A percentile compares a stretch with the other conserved stretches of the same genome.
Conservation (phyloP, 495 filamentous ascomycete species). For the Penicillium antarcticum region DNA sequence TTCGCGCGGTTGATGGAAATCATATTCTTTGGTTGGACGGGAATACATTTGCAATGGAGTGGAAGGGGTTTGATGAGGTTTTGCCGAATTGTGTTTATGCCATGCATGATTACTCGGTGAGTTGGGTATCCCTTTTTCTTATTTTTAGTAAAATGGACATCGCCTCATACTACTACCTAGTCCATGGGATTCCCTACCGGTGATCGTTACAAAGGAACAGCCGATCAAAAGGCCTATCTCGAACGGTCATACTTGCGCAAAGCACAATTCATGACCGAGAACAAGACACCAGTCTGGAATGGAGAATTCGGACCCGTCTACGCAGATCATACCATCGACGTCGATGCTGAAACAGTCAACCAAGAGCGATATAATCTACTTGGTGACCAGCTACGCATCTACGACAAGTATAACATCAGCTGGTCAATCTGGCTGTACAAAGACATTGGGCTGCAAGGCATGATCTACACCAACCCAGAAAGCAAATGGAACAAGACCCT, state of each 20-base stretch:
- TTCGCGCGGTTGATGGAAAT: slow-evolving; percentile 55
- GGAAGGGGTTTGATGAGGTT: slow-evolving; percentile 38
- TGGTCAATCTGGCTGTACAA: slow-evolving; percentile 69
- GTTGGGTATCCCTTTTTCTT: background rate
- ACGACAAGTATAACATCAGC: slow-evolving; percentile 51
- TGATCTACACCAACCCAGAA: slow-evolving; percentile 50
- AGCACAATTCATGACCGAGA: slow-evolving; percentile 53
- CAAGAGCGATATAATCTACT: slow-evolving; percentile 50
- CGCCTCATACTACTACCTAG: background rate
- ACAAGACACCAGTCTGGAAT: slow-evolving; percentile 59
- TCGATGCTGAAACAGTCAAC: slow-evolving; percentile 45
- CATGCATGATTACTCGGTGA: slow-evolving; percentile 57
- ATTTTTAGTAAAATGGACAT: background rate
- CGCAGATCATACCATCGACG: slow-evolving; percentile 32
- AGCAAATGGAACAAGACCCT: slow-evolving; percentile 50
- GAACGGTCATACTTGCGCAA: slow-evolving; percentile 51
- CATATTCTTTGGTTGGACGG: slow-evolving; percentile 65
- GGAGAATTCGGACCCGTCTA: slow-evolving; percentile 67
- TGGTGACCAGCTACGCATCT: slow-evolving; percentile 54
- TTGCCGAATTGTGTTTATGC: slow-evolving; percentile 60
- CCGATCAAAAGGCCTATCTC: slow-evolving; percentile 48
- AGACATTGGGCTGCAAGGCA: slow-evolving; percentile 62
- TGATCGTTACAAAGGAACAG: slow-evolving; percentile 48
- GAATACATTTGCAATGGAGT: slow-evolving; percentile 63
- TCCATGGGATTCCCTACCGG: slow-evolving; percentile 56